These are phyloP conservation scores for Puccinia polysora DNA, from an alignment of 1,284 basidiomycete species.

Conservation along the genomic window DNA sequence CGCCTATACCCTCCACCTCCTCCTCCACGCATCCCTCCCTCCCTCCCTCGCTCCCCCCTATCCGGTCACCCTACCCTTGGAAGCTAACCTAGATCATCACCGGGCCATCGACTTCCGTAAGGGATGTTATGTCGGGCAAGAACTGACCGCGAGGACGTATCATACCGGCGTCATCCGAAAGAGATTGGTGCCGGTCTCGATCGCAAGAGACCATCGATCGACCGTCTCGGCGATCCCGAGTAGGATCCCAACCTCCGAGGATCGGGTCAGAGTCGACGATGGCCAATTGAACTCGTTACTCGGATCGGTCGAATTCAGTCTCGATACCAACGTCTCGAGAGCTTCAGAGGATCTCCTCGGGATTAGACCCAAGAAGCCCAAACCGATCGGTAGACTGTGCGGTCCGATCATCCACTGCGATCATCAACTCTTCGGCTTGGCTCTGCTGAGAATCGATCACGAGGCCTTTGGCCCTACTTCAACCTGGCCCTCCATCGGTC, in stretches of 20 bases:
- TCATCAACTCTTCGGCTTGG: conserved; percentile 14
- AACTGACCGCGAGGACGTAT: conserved; percentile 91
- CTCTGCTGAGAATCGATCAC: conserved; percentile 23
- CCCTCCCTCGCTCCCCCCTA: conserved; percentile 26
- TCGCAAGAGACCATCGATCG: conserved; percentile 50
- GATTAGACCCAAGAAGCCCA: conserved; percentile 3
- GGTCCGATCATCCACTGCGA: conserved; percentile 7
- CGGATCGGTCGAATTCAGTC: not conserved
- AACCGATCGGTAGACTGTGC: conserved; percentile 24
- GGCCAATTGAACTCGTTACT: not conserved
- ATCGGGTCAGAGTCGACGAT: conserved; percentile 2
- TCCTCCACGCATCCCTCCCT: conserved; percentile 25
- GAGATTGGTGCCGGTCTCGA: conserved; percentile 72
- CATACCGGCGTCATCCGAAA: conserved; percentile 90
- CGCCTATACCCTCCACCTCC: conserved; percentile 12
- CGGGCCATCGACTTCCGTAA: conserved; percentile 85
- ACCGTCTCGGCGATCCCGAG: not conserved
- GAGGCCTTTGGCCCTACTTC: not conserved
- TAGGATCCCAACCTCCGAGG: conserved; percentile 7
- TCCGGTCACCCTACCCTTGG: conserved; percentile 30
- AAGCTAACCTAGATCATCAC: conserved; percentile 42
- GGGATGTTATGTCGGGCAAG: conserved; percentile 97
- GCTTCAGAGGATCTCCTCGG: not conserved
- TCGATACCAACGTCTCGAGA: not conserved
- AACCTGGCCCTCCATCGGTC: conserved; percentile 6